phyloP scores from a whole-genome alignment of 768 basidiomycete species.

The Rhizopogon vesiculosus region DNA sequence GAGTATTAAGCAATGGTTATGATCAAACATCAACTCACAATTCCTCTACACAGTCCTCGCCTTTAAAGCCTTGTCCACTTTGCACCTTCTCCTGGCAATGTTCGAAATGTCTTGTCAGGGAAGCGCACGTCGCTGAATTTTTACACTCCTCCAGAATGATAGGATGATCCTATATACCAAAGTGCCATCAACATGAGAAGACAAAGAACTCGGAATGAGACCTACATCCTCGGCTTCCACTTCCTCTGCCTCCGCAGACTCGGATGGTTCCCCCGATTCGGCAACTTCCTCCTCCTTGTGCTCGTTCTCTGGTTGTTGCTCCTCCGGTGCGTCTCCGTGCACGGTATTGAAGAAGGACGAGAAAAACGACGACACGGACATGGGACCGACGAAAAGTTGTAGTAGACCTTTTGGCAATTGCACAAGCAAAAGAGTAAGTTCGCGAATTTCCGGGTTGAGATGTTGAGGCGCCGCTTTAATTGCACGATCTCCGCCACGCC shows the following conservation, averaged over 20 bases:
- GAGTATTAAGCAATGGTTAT: not conserved
- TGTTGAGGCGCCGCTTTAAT: conserved; percentile 17
- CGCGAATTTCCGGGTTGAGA: conserved; percentile 23
- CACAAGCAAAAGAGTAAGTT: conserved; percentile 4
- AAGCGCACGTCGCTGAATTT: conserved; percentile 57
- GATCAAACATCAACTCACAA: conserved; percentile 47
- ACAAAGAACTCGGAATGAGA: not conserved
- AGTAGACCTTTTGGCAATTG: conserved; percentile 5
- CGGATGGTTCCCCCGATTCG: conserved; percentile 13
- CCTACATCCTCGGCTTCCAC: conserved; percentile 43
- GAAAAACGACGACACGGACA: conserved; percentile 41
- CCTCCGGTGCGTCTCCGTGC: conserved; percentile 36
- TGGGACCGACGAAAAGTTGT: conserved; percentile 15
- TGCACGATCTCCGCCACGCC: not conserved
- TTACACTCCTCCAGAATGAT: conserved; percentile 74
- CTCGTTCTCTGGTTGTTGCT: conserved; percentile 10
- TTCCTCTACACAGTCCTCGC: conserved; percentile 92
- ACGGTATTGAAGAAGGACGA: conserved; percentile 37
- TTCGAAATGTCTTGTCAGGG: conserved; percentile 76
- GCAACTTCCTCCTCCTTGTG: conserved; percentile 20
- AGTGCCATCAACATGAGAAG: not conserved
- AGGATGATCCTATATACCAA: conserved; percentile 52
- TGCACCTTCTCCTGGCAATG: conserved; percentile 89
- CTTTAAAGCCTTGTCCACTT: conserved; percentile 78
- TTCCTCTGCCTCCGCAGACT: conserved; percentile 35